Base-by-base conservation (phyloP, 192 early-diverging fungal species). In the Umbelopsis ramanniana region DNA sequence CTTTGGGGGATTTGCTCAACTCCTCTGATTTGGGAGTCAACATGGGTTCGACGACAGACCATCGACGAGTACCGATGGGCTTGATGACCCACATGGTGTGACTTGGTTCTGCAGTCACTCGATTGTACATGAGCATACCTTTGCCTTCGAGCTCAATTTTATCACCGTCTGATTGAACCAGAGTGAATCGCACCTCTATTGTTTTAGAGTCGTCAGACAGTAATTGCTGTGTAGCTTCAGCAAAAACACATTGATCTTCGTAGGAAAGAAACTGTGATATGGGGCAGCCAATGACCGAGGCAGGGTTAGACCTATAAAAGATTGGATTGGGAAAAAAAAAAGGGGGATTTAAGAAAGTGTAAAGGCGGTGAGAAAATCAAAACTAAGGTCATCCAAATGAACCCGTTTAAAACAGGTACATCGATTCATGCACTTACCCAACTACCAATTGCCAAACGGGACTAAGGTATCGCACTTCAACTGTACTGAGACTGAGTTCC, bases 51-150 rank as follows among this genome's bases (percentile, higher is more conserved):
- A 68, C 35, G 33, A 74, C 37, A 24, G 77, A 73, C 52, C 72
- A 80, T 23, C 69, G 72, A 43, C 47, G 54, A 22, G 46, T 46
- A 8, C 46, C 81, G 0, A 84, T 76, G 2, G 94, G 93, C 22
- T 89, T 86, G 2, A 91, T 83, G 0, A 95, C 89, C 93, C 93
- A 95, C 79, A 95, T 89, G 3, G 88, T 89, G 66, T 90, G 92
- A 53, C 83, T 83, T 0, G 90, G 87, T 15, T 83, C 76, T 19
- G 83, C 82, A n/a, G 88, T 88, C 0, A 81, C 81, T 33, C 90
- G 79, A 75, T 95, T 89, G 55, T 91, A 88, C 73, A 90, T 89
- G 14, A 94, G 69, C 90, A 95, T 94, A 19, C 94, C 94, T 69
- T 94, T 91, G n/a, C 90, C 93, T 77, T 93, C 89, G 84, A 95